A percentile compares a stretch with the other conserved stretches of the same genome.
phyloP scores from a whole-genome alignment of 805 yeast genomes.

The Zygosaccharomyces rouxii region DNA sequence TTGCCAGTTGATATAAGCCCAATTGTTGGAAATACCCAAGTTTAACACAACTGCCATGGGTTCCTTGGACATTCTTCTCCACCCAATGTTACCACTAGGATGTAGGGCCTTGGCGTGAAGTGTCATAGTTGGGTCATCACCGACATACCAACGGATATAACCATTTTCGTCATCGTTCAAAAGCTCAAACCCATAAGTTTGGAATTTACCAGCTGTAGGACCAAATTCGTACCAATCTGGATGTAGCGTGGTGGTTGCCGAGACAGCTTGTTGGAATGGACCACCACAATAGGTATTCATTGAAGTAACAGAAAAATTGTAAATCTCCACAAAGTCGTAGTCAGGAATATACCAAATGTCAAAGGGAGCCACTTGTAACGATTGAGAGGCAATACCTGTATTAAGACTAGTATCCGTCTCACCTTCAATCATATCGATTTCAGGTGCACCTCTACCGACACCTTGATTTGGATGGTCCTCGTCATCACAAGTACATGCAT shows the following conservation, averaged over 20 bases:
- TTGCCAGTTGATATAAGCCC: slow-evolving; percentile 95
- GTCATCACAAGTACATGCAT: slow-evolving; percentile 72
- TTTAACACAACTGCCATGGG: slow-evolving; percentile 90
- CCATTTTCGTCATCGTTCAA: slow-evolving; percentile 65
- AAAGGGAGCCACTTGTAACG: slow-evolving; percentile 86
- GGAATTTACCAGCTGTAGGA: slow-evolving; percentile 49
- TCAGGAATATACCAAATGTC: slow-evolving; percentile 95
- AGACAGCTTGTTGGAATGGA: slow-evolving; percentile 88
- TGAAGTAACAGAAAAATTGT: slow-evolving; percentile 62
- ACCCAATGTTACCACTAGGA: slow-evolving; percentile 86
- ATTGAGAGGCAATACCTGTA: slow-evolving; percentile 81
- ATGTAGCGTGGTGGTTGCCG: slow-evolving; percentile 76
- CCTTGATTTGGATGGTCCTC: slow-evolving; percentile 88
- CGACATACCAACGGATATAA: slow-evolving; percentile 83
- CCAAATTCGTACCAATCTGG: slow-evolving; percentile 77
- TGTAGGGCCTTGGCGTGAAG: slow-evolving; percentile 69
- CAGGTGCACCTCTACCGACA: slow-evolving; percentile 91
- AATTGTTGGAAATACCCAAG: slow-evolving; percentile 82
- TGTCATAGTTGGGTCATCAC: slow-evolving; percentile 71
- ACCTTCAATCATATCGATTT: slow-evolving; percentile 88
- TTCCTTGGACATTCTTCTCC: slow-evolving; percentile 79
- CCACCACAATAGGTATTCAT: slow-evolving; percentile 93
- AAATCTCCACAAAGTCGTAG: slow-evolving; percentile 69
- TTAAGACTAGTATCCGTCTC: slow-evolving; percentile 55
- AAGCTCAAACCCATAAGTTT: slow-evolving; percentile 74